These are phyloP conservation scores for Singerocomus inundabilis DNA, from an alignment of 1,284 basidiomycete genomes.

Conservation along the genomic window DNA sequence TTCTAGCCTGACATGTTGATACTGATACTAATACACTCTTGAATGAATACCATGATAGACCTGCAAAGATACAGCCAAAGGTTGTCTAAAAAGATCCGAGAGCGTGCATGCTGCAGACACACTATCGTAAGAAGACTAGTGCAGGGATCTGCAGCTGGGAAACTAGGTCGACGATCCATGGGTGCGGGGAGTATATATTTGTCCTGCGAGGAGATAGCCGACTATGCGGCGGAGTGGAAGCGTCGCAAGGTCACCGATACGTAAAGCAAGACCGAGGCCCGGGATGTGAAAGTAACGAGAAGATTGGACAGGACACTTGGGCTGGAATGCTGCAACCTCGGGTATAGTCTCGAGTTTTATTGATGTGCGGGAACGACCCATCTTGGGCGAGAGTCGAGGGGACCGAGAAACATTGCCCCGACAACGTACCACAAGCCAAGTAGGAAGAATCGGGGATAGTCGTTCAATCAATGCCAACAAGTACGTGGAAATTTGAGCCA, in stretches of 20 bases:
- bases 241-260: constrained; percentile 30
- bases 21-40: constrained; percentile 23
- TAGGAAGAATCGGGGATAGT: constrained; percentile 28
- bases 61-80: constrained; percentile 14
- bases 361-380: constrained; percentile 24
- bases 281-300: constrained; percentile 24
- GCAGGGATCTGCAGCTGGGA: constrained; percentile 1
- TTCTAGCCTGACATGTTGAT: not conserved
- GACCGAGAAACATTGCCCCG: constrained; percentile 24
- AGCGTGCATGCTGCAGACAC: constrained; percentile 11
- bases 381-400: constrained; percentile 32
- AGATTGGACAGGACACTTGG: constrained; percentile 14
- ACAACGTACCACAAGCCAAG: constrained; percentile 19
- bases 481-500: constrained; percentile 15
- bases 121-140: not conserved
- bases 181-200: constrained; percentile 23
- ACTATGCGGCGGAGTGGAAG: constrained; percentile 29
- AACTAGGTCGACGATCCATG: constrained; percentile 17
- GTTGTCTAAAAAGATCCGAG: constrained; percentile 2
- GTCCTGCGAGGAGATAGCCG: constrained; percentile 24
- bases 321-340: constrained; percentile 32
- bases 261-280: constrained; percentile 28
- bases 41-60: constrained; percentile 3
- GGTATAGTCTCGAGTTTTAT: constrained; percentile 36
- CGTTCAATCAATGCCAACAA: constrained; percentile 21